These are phyloP conservation scores for Lodderomyces pseudojiufengensis DNA, from an alignment of 1,139 yeast species.

Conservation along the genomic window DNA sequence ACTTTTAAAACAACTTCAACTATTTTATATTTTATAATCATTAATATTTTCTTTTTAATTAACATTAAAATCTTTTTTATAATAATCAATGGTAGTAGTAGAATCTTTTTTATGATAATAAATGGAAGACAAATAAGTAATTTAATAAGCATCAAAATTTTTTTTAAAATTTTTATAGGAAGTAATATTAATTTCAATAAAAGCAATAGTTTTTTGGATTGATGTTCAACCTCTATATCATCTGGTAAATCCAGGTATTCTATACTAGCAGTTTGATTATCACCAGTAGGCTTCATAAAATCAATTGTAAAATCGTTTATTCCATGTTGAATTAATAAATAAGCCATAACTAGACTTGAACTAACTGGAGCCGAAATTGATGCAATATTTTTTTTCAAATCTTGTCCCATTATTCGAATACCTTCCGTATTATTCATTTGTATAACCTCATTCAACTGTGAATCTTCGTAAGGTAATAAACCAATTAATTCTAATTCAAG, in stretches of 20 bases:
- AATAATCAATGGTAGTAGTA: background rate
- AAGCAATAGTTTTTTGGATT: conserved; percentile 1
- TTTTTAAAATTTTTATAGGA: conserved; percentile 1
- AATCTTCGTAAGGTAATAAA: background rate
- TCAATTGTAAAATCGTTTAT: conserved; percentile 1
- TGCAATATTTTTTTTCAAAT: background rate
- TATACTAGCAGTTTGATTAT: background rate
- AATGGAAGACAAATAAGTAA: conserved; percentile 3
- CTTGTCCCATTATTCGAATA: background rate
- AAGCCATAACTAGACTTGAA: background rate
- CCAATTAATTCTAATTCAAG: conserved; percentile 3
- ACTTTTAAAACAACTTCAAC: conserved; percentile 1
- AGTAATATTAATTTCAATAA: conserved; percentile 2
- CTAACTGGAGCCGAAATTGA: background rate
- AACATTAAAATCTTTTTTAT: conserved; percentile 1
- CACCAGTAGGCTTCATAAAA: background rate
- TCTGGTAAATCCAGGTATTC: background rate
- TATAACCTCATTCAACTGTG: background rate
- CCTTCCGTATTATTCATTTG: background rate
- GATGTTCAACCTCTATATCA: background rate
- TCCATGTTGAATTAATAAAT: background rate
- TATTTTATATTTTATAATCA: background rate
- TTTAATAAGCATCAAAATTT: conserved; percentile 1
- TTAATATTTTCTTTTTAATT: conserved; percentile 1
- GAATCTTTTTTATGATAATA: background rate